Conservation (phyloP, 306 rosid genomes). For the Senna siamea region DNA sequence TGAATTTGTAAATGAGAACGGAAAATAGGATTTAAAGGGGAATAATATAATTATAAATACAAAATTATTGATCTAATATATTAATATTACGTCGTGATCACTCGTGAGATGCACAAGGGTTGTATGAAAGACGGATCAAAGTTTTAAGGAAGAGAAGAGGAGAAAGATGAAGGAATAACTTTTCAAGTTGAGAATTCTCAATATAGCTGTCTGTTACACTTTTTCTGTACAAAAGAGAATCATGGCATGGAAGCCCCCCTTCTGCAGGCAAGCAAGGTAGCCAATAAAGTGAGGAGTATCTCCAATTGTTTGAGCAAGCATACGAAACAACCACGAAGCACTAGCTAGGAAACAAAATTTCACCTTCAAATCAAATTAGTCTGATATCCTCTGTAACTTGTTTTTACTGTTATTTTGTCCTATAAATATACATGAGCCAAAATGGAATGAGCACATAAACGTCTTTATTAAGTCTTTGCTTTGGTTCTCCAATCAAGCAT, state of each 20-base stretch:
- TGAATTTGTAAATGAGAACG: too few relatives aligned
- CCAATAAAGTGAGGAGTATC: slow-evolving; percentile 38
- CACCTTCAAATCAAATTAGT: background rate
- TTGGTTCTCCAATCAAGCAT: slow-evolving; percentile 13
- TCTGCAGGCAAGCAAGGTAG: slow-evolving; percentile 44
- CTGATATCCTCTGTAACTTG: too few relatives aligned
- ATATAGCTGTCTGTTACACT: background rate
- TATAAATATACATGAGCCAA: background rate
- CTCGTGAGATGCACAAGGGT: too few relatives aligned
- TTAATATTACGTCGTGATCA: too few relatives aligned
- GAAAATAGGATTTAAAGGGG: too few relatives aligned
- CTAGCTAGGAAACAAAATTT: background rate
- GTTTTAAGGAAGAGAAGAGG: too few relatives aligned
- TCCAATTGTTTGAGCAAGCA: slow-evolving; percentile 34
- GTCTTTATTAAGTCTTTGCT: background rate
- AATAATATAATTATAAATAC: too few relatives aligned
- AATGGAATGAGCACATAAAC: background rate
- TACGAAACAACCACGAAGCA: background rate
- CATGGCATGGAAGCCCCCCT: background rate
- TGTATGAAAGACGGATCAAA: too few relatives aligned
- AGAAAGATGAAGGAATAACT: too few relatives aligned
- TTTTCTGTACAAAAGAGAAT: slow-evolving; percentile 12
- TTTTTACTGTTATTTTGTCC: background rate
- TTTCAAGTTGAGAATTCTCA: too few relatives aligned
- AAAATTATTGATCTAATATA: too few relatives aligned